These are phyloP conservation scores for Rhytidhysteron rufulum DNA, from an alignment of 2,329 filamentous ascomycete species.

Conservation along the genomic window DNA sequence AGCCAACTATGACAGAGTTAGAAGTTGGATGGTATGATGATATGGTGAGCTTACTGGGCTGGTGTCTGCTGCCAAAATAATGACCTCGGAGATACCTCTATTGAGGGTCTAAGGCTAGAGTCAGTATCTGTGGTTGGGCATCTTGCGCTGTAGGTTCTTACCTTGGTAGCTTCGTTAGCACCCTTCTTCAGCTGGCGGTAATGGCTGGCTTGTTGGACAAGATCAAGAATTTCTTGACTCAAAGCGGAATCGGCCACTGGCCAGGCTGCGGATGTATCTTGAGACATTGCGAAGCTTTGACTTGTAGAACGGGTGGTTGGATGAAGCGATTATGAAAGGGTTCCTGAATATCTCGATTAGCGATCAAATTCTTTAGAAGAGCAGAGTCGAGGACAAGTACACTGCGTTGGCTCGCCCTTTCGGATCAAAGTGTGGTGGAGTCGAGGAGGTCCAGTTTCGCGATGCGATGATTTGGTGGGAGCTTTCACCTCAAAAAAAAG, in stretches of 20 bases:
- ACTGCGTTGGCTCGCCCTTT: conserved; percentile 33
- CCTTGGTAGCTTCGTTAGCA: conserved; percentile 61
- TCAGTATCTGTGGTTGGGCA: neutral
- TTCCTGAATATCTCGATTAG: conserved; percentile 14
- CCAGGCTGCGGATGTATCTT: conserved; percentile 31
- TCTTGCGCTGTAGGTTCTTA: neutral
- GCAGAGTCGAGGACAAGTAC: conserved; percentile 9
- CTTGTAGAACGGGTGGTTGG: neutral
- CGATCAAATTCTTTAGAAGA: neutral
- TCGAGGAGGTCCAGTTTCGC: conserved; percentile 6
- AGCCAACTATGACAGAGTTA: conserved; percentile 48
- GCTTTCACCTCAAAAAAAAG: neutral
- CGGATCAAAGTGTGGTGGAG: conserved; percentile 9
- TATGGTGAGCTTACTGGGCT: conserved; percentile 46
- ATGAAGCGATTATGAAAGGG: conserved; percentile 11
- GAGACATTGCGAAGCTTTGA: conserved; percentile 22
- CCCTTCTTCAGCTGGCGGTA: conserved; percentile 67
- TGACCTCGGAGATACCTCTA: conserved; percentile 80
- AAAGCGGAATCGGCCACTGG: conserved; percentile 42
- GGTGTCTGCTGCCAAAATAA: conserved; percentile 82
- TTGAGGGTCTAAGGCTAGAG: conserved; percentile 68
- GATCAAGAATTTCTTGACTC: conserved; percentile 37
- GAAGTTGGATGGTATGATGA: neutral
- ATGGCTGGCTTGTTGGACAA: conserved; percentile 4
- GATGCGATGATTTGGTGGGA: neutral